These are phyloP conservation scores for Bacterosira constricta DNA, from an alignment of 108 stramenopile species.

Conservation along the genomic window DNA sequence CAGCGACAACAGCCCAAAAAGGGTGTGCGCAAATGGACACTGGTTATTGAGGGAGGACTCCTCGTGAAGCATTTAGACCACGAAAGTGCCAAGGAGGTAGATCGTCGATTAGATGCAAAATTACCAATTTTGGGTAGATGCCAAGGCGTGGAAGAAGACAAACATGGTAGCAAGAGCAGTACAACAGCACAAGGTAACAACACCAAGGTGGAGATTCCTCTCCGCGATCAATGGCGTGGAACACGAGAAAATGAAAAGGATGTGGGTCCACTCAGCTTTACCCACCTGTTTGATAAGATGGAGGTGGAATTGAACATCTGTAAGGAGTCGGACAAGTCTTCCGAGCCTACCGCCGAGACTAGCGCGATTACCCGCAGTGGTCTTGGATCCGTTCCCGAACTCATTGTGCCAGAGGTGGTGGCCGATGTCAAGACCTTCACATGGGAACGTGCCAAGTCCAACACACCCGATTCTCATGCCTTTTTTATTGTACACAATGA, in stretches of 20 bases:
- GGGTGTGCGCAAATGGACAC: slow-evolving; percentile 50
- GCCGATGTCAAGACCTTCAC: slow-evolving; percentile 24
- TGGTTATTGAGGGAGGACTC: slow-evolving; percentile 78
- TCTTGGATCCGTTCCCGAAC: slow-evolving; percentile 27
- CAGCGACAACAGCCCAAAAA: neutral
- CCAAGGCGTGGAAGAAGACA: neutral
- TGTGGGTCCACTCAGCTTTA: slow-evolving; percentile 62
- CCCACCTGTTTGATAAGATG: slow-evolving; percentile 78
- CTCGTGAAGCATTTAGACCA: slow-evolving; percentile 76
- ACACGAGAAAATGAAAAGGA: slow-evolving; percentile 61
- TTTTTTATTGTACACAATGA: slow-evolving; percentile 55
- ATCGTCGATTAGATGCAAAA: slow-evolving; percentile 34
- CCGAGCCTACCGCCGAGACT: neutral
- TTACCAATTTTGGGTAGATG: slow-evolving; percentile 22
- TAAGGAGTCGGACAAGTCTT: slow-evolving; percentile 1
- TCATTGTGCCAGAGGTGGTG: slow-evolving; percentile 11
- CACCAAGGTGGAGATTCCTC: slow-evolving; percentile 21
- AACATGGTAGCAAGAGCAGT: neutral
- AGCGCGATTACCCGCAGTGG: slow-evolving; percentile 14
- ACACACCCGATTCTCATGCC: slow-evolving; percentile 66
- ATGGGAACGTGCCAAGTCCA: slow-evolving; percentile 26
- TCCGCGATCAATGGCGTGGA: slow-evolving; percentile 41
- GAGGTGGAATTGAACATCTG: slow-evolving; percentile 60
- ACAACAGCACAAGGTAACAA: slow-evolving; percentile 19
- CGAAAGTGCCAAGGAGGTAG: slow-evolving; percentile 57